A percentile compares a stretch with the other conserved stretches of the same genome.
phyloP scores from a whole-genome alignment of 768 basidiomycete genomes.

The Lactarius quietus region DNA sequence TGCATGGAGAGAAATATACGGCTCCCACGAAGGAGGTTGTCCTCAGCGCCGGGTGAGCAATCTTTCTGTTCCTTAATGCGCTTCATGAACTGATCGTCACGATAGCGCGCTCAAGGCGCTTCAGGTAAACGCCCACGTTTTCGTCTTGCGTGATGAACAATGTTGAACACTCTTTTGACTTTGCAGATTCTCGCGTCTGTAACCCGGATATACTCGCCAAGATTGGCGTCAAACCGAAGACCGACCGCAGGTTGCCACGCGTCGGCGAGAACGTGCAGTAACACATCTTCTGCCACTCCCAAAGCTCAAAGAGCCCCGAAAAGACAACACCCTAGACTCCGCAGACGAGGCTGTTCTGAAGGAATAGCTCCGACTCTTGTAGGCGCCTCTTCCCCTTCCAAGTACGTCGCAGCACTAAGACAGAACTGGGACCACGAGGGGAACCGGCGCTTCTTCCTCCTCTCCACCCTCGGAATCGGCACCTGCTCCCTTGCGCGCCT shows the following conservation, averaged over 20 bases:
- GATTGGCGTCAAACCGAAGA: slow-evolving; percentile 37
- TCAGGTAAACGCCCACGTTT: not conserved
- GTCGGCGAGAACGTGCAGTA: slow-evolving; percentile 58
- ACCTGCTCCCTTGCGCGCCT: slow-evolving; percentile 28
- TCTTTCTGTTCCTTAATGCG: not conserved
- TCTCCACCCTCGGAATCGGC: slow-evolving; percentile 30
- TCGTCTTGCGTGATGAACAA: not conserved
- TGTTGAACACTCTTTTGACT: not conserved
- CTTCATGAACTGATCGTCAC: not conserved
- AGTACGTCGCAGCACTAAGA: not conserved
- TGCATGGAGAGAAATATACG: slow-evolving; percentile 30
- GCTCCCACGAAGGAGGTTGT: slow-evolving; percentile 41
- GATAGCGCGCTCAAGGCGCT: slow-evolving; percentile 40
- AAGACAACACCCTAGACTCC: slow-evolving; percentile 32
- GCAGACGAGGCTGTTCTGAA: slow-evolving; percentile 30
- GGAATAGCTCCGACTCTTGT: slow-evolving; percentile 37
- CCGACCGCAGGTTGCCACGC: slow-evolving; percentile 44
- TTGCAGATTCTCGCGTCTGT: slow-evolving; percentile 51
- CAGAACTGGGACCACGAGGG: slow-evolving; percentile 21
- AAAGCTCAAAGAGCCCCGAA: slow-evolving; percentile 36
- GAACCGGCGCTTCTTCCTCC: slow-evolving; percentile 31
- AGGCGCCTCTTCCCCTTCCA: slow-evolving; percentile 16
- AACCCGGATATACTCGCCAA: slow-evolving; percentile 38
- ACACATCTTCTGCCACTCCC: slow-evolving; percentile 34
- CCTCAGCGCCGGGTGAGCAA: slow-evolving; percentile 40